These are phyloP conservation scores for Cryphonectria carpinicola DNA, from an alignment of 2,329 filamentous ascomycete genomes.

Conservation along the genomic window DNA sequence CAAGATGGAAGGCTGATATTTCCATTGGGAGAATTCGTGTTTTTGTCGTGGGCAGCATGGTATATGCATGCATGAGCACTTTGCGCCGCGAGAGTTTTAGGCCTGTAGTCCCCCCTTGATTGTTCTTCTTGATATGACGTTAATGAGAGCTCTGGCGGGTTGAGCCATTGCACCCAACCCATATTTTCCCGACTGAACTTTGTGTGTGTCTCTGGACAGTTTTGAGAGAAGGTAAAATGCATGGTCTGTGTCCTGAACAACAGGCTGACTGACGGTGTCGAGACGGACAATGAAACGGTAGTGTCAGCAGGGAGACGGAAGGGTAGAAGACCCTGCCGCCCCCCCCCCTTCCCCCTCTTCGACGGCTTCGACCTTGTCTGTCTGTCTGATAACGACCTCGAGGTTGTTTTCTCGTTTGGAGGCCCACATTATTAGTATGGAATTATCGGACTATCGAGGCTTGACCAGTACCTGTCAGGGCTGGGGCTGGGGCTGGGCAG, in stretches of 20 bases:
- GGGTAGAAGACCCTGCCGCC: neutral
- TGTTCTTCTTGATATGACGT: constrained; percentile 9
- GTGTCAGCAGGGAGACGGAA: neutral
- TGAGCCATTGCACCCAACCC: neutral
- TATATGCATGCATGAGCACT: constrained; percentile 16
- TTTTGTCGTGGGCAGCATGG: neutral
- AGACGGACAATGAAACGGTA: constrained; percentile 5
- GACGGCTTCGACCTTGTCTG: neutral
- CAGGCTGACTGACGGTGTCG: neutral
- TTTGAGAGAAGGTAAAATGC: neutral
- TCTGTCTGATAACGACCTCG: neutral
- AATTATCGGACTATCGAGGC: constrained; percentile 18
- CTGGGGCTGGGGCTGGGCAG: too few species aligned
- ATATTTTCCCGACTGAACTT: neutral
- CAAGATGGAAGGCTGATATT: constrained; percentile 59
- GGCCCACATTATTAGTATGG: neutral
- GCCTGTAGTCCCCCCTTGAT: neutral
- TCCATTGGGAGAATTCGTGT: neutral
- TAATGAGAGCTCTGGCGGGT: constrained; percentile 5
- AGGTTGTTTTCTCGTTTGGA: neutral
- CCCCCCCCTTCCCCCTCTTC: neutral
- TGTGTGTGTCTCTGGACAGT: neutral
- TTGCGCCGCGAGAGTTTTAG: constrained; percentile 5
- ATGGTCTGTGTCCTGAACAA: neutral
- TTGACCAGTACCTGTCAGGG: constrained; percentile 2